Percentiles rank a stretch among this genome's conserved stretches.
Conservation (phyloP, 805 yeast genomes). For the Yarrowia bubula region DNA sequence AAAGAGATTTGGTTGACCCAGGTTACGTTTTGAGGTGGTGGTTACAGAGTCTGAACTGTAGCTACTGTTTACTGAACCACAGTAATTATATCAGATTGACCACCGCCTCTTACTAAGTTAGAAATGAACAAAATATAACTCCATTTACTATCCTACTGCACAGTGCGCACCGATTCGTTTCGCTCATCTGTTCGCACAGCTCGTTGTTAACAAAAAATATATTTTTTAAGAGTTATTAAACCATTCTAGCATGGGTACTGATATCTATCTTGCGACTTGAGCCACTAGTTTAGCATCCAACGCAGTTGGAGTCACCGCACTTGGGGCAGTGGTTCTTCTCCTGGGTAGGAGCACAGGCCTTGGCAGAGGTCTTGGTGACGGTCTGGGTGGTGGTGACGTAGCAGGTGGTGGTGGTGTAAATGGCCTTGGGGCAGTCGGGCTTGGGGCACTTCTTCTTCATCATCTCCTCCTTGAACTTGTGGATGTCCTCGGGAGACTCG, state of each 20-base stretch:
- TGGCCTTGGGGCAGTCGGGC: conserved; percentile 22
- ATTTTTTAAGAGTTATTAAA: conserved; percentile 4
- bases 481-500: conserved; percentile 19
- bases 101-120: too few species aligned
- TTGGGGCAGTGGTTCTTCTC: conserved; percentile 13
- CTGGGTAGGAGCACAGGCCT: conserved; percentile 15
- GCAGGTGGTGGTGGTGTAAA: background rate
- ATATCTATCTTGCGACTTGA: background rate
- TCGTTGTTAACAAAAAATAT: background rate
- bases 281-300: conserved; percentile 5
- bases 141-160: too few species aligned
- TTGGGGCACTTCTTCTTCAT: conserved; percentile 19
- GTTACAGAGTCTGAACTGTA: too few species aligned
- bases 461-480: conserved; percentile 17
- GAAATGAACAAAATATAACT: too few species aligned
- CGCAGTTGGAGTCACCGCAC: conserved; percentile 14
- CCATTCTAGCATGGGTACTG: background rate
- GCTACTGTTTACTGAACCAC: too few species aligned
- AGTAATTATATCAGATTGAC: too few species aligned
- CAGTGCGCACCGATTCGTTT: too few species aligned
- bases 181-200: too few species aligned
- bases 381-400: background rate
- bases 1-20: too few species aligned
- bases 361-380: background rate
- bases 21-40: too few species aligned